Evolutionary conservation across 805 yeast species (phyloP).

Genomic region (Kluyveromyces starmeri): DNA sequence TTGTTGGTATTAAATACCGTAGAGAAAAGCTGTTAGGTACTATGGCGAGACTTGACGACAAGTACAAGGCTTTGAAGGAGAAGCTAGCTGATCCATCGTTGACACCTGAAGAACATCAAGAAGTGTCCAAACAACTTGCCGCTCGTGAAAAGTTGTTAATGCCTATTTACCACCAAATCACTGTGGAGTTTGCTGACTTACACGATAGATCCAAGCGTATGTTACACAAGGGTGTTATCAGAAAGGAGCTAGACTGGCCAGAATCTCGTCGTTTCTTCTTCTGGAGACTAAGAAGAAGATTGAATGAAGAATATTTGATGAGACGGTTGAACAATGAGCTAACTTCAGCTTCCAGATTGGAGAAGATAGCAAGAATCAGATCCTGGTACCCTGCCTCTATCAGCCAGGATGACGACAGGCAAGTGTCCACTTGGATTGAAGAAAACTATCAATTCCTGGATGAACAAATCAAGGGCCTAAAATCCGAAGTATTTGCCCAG

Average conservation of each 20-base stretch:
- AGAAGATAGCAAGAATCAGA: slow-evolving; percentile 77
- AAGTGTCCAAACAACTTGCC: slow-evolving; percentile 53
- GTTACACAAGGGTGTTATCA: slow-evolving; percentile 88
- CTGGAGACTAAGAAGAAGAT: slow-evolving; percentile 97
- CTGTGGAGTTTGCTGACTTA: slow-evolving; percentile 94
- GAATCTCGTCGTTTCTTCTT: slow-evolving; percentile 92
- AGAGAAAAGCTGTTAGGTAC: slow-evolving; percentile 85
- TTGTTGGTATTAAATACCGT: slow-evolving; percentile 97
- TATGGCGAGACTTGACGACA: slow-evolving; percentile 80
- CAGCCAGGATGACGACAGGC: slow-evolving; percentile 63
- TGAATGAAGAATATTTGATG: slow-evolving; percentile 83
- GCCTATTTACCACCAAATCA: slow-evolving; percentile 86
- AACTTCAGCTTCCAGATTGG: slow-evolving; percentile 56
- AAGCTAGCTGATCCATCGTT: slow-evolving; percentile 46
- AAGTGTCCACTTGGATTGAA: slow-evolving; percentile 80
- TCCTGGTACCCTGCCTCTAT: slow-evolving; percentile 74
- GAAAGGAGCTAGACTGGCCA: slow-evolving; percentile 76
- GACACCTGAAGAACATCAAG: slow-evolving; percentile 56
- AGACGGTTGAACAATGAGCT: slow-evolving; percentile 61
- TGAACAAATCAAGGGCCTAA: slow-evolving; percentile 50
- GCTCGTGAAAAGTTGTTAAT: slow-evolving; percentile 72
- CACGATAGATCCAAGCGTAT: slow-evolving; percentile 97
- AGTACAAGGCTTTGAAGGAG: slow-evolving; percentile 58
- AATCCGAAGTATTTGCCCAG: slow-evolving; percentile 57
- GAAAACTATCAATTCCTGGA: slow-evolving; percentile 60